Evolutionary conservation across 1,284 basidiomycete species (phyloP).

Genomic region (Exobasidium cylindrosporum): DNA sequence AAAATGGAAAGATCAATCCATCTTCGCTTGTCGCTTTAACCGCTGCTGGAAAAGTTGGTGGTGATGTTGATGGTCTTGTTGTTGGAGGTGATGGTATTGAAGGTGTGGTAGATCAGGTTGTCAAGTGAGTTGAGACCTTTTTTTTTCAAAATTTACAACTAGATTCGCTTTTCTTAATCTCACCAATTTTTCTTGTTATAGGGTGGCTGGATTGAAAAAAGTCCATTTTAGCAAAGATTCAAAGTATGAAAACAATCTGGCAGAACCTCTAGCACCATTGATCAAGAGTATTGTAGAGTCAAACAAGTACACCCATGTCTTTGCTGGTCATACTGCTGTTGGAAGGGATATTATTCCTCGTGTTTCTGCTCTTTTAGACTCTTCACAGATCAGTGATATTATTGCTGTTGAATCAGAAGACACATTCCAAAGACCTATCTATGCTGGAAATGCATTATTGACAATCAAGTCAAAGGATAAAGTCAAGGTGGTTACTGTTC

Average conservation of each 20-base stretch:
- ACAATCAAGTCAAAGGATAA: slow-evolving; percentile 79
- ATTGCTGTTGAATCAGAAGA: slow-evolving; percentile 76
- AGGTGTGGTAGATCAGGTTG: slow-evolving; percentile 69
- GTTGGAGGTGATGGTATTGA: slow-evolving; percentile 73
- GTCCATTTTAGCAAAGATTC: slow-evolving; percentile 57
- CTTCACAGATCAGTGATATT: slow-evolving; percentile 75
- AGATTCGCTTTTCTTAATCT: slow-evolving; percentile 7
- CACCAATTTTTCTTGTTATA: slow-evolving; percentile 29
- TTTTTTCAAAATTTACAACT: neutral
- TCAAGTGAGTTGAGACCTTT: slow-evolving; percentile 63
- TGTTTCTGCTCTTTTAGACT: slow-evolving; percentile 76
- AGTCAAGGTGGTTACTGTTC: slow-evolving; percentile 91
- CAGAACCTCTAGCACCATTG: slow-evolving; percentile 60
- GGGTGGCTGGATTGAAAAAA: slow-evolving; percentile 60
- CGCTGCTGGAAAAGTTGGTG: slow-evolving; percentile 75
- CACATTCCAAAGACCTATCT: slow-evolving; percentile 88
- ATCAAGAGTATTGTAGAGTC: slow-evolving; percentile 59
- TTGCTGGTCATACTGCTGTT: slow-evolving; percentile 73
- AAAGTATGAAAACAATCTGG: slow-evolving; percentile 57
- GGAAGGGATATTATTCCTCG: slow-evolving; percentile 78
- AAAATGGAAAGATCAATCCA: slow-evolving; percentile 74
- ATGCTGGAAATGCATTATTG: slow-evolving; percentile 95
- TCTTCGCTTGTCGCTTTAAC: slow-evolving; percentile 84
- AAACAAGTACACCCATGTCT: slow-evolving; percentile 73
- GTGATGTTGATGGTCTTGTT: slow-evolving; percentile 84